Evolutionary conservation across 2,329 filamentous ascomycete species (phyloP).

Genomic region (Cytospora piceicola): DNA sequence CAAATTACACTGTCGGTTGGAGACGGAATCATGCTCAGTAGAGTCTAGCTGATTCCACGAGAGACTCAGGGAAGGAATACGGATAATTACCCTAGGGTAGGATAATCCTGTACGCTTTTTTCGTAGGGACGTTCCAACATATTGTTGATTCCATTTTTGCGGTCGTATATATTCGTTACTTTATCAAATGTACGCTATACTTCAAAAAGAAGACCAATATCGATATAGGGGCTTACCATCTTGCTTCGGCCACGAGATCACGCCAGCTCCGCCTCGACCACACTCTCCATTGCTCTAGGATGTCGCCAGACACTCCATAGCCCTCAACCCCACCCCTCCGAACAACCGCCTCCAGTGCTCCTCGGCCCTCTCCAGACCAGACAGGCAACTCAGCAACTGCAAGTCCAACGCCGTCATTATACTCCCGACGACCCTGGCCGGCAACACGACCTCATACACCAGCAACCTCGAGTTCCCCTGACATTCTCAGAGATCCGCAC

Average conservation of each 20-base stretch:
- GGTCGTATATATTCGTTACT: too few relatives aligned
- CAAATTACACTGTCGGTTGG: too few relatives aligned
- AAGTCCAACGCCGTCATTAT: constrained; percentile 42
- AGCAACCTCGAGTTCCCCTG: constrained; percentile 44
- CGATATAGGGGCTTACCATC: too few relatives aligned
- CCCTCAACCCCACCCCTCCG: constrained; percentile 35
- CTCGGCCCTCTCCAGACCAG: constrained; percentile 40
- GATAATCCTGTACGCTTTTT: too few relatives aligned
- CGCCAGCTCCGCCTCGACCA: constrained; percentile 10
- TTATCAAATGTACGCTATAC: too few relatives aligned
- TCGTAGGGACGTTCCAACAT: too few relatives aligned
- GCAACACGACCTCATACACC: constrained; percentile 45
- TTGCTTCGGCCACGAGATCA: background rate
- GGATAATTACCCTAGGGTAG: too few relatives aligned
- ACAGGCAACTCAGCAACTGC: constrained; percentile 41
- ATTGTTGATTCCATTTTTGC: too few relatives aligned
- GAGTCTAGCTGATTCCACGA: too few relatives aligned
- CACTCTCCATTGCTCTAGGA: constrained; percentile 10
- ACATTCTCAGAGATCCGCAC: background rate
- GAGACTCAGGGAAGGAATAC: too few relatives aligned
- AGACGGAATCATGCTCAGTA: background rate
- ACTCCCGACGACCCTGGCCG: constrained; percentile 39
- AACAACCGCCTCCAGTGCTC: constrained; percentile 38
- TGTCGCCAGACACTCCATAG: constrained; percentile 35
- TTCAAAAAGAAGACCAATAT: too few relatives aligned